Evolutionary conservation across 352 stramenopile genomes (phyloP).

Genomic region (Lagenidium sp.): DNA sequence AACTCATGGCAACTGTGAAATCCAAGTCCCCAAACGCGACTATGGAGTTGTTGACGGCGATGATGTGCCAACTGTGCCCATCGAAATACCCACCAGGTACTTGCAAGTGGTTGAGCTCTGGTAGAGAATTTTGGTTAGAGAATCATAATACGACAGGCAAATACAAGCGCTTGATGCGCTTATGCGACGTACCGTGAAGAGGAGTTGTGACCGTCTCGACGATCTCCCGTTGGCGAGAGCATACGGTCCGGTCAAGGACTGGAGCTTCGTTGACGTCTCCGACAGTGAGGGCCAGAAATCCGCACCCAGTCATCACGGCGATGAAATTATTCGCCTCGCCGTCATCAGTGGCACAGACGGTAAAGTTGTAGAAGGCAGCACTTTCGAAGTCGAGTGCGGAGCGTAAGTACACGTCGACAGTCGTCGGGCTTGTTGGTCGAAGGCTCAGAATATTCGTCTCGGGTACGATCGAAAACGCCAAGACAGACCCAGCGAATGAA

Average conservation of each 20-base stretch:
- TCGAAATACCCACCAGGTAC: slow-evolving; percentile 10
- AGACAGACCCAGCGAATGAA: slow-evolving; percentile 22
- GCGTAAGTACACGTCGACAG: slow-evolving; percentile 24
- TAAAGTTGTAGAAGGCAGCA: slow-evolving; percentile 15
- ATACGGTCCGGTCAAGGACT: slow-evolving; percentile 8
- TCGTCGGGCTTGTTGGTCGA: slow-evolving; percentile 11
- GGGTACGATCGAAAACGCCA: slow-evolving; percentile 31
- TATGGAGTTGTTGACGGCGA: not conserved
- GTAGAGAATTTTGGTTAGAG: not conserved
- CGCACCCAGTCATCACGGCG: slow-evolving; percentile 36
- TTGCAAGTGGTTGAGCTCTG: slow-evolving; percentile 1
- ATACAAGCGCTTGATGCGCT: not conserved
- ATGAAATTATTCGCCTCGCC: slow-evolving; percentile 31
- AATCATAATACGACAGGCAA: not conserved
- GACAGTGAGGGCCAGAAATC: slow-evolving; percentile 22
- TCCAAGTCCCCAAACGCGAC: slow-evolving; percentile 39
- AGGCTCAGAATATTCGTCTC: slow-evolving; percentile 18
- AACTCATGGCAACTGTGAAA: slow-evolving; percentile 25
- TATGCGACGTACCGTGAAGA: not conserved
- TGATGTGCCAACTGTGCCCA: not conserved
- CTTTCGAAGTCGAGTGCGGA: slow-evolving; percentile 29
- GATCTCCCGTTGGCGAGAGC: not conserved
- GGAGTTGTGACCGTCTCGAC: slow-evolving; percentile 4
- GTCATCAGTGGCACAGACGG: slow-evolving; percentile 41
- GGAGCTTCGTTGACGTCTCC: slow-evolving; percentile 32